Evolutionary conservation across 768 basidiomycete species (phyloP), one percentile per base, ranked within the genome.

Genomic region (Pholiota conissans): DNA sequence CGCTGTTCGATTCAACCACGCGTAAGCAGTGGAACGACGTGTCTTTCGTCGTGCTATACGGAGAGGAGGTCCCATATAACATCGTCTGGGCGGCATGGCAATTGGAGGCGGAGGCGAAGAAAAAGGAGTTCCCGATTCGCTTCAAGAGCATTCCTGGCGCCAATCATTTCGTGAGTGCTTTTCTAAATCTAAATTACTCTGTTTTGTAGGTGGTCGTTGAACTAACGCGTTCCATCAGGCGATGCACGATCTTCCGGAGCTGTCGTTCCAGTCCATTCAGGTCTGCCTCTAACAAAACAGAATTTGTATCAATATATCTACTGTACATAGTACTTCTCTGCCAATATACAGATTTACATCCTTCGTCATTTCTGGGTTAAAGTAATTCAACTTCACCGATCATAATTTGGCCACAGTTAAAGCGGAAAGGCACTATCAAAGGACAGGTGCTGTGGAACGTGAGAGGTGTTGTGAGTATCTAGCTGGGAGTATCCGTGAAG

Each of bases 141-240:
- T 24, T 59, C 55, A 57, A 49, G 34, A 37, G 39, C 22, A 63
- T 63, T 51, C 60, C 63, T 5, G 60, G 63, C 14, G 59, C 48
- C 7, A 63, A 63, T 34, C 63, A 63, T 30, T 63, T 63, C 28
- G 63, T 63, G 37, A 50, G 60, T 55, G 14, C 39, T 27, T 8
- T 39, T 27, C 7, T 9, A 35, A 5, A 1, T 3, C n/a, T n/a
- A n/a, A n/a, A n/a, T n/a, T 18, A 6, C 16, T 37, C 16, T 46
- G 10, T 22, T 34, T 3, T 20, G n/a, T 20, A 18, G 30, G 20
- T 30, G 8, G 16, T n/a, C 16, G n/a, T 5, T 20, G n/a, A 8
- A 42, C 42, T 54, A 18, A 54, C 28, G 5, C 18, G 10, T 24
- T 13, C 3, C 13, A 18, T 20, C 22, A 54, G 53, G 53, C 40